Evolutionary conservation across 495 filamentous ascomycete species (phyloP).

Genomic region (Patellaria atrata): DNA sequence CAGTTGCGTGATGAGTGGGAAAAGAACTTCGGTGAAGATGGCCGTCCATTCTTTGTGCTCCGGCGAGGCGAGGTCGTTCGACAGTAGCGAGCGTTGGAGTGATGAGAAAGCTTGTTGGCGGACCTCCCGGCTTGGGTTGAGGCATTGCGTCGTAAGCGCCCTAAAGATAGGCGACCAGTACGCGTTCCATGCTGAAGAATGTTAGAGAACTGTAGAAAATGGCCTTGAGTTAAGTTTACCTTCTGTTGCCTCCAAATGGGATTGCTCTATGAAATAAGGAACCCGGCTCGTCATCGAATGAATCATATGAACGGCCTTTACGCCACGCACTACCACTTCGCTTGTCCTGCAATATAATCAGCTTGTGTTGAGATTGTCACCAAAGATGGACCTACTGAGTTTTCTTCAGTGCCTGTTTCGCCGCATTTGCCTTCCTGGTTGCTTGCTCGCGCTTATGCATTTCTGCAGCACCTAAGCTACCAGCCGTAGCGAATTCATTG

Average conservation of each 20-base stretch:
- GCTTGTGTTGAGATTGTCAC: slow-evolving; percentile 32
- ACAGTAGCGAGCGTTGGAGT: slow-evolving; percentile 74
- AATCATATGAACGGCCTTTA: slow-evolving; percentile 66
- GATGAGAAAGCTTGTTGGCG: slow-evolving; percentile 76
- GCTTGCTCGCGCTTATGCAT: slow-evolving; percentile 63
- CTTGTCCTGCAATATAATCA: slow-evolving; percentile 46
- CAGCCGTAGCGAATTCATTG: slow-evolving; percentile 80
- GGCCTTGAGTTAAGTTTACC: slow-evolving; percentile 32
- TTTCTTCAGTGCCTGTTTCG: slow-evolving; percentile 31
- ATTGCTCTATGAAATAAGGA: slow-evolving; percentile 75
- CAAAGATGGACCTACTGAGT: slow-evolving; percentile 15
- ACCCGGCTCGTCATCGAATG: slow-evolving; percentile 67
- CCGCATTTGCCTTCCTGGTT: slow-evolving; percentile 35
- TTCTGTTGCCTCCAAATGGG: slow-evolving; percentile 78
- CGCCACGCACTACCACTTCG: slow-evolving; percentile 58
- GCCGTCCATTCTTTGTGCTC: slow-evolving; percentile 85
- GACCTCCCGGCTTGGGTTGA: slow-evolving; percentile 90
- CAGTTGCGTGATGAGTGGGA: slow-evolving; percentile 78
- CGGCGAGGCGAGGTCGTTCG: slow-evolving; percentile 56
- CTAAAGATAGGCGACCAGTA: slow-evolving; percentile 97
- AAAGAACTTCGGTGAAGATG: slow-evolving; percentile 88
- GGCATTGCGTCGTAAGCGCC: slow-evolving; percentile 74
- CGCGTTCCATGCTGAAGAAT: slow-evolving; percentile 67
- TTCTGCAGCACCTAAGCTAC: slow-evolving; percentile 59
- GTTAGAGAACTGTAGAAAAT: slow-evolving; percentile 3